phyloP scores from a whole-genome alignment of 192 early-diverging fungal species.

The Entophlyctis helioformis region DNA sequence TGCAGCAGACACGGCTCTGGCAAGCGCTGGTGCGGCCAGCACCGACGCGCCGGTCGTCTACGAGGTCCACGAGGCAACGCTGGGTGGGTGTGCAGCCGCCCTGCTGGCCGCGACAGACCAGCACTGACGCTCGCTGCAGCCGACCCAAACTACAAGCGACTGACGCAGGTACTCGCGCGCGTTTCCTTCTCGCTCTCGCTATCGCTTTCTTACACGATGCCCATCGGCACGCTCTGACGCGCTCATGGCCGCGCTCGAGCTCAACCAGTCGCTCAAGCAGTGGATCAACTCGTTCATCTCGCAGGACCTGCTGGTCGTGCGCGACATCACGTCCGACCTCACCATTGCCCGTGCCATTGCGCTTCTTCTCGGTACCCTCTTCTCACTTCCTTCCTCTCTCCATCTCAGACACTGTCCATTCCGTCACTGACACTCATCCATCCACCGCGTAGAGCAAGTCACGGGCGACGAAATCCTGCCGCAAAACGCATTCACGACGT shows the following conservation, averaged over 20 bases:
- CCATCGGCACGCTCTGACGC: neutral
- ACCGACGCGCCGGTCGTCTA: too few species aligned
- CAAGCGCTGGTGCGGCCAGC: too few species aligned
- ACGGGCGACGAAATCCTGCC: neutral
- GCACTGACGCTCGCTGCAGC: too few species aligned
- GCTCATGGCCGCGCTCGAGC: neutral
- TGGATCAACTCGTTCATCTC: constrained; percentile 17
- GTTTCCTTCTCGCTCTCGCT: neutral
- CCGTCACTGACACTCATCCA: constrained; percentile 7
- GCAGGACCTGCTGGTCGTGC: constrained; percentile 7
- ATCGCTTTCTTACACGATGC: neutral
- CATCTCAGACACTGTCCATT: neutral
- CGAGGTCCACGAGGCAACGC: too few species aligned
- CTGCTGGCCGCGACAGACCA: too few species aligned
- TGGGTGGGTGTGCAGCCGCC: too few species aligned
- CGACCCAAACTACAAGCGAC: constrained; percentile 3
- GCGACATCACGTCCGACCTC: constrained; percentile 12
- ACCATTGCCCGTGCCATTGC: constrained; percentile 12
- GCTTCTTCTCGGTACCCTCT: constrained; percentile 6
- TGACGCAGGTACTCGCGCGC: neutral
- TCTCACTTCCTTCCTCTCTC: neutral
- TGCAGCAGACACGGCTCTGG: too few species aligned
- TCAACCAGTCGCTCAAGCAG: constrained; percentile 7
- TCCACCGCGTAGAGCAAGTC: neutral
- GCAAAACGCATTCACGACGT: too few species aligned